phyloP scores from a whole-genome alignment of 1,139 yeast species.

The Hanseniaspora sp. region DNA sequence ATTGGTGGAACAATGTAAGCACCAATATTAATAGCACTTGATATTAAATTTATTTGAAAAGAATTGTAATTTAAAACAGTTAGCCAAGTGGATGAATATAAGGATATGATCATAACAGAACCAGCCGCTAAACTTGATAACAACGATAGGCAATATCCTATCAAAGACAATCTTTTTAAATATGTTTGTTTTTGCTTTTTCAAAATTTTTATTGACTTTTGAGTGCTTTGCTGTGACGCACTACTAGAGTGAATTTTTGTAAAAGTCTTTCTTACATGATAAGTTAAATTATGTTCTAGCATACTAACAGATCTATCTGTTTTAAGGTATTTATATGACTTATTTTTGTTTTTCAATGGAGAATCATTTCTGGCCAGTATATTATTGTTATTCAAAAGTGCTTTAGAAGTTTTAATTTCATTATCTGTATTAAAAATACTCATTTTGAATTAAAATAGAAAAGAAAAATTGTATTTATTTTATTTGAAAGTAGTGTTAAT shows the following conservation, averaged over 20 bases:
- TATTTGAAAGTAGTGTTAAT: no score
- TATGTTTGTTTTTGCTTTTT: slow-evolving; percentile 3
- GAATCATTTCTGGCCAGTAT: neutral
- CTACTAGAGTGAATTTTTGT: neutral
- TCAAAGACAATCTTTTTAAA: slow-evolving; percentile 11
- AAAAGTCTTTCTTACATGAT: slow-evolving; percentile 13
- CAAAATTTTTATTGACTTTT: neutral
- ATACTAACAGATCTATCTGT: slow-evolving; percentile 11
- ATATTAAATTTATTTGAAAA: slow-evolving; percentile 63
- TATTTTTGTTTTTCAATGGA: neutral
- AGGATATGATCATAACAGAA: slow-evolving; percentile 66
- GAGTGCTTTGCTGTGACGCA: neutral
- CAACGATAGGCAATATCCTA: slow-evolving; percentile 34
- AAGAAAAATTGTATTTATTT: no score
- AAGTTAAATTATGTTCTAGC: slow-evolving; percentile 13
- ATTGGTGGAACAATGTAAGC: slow-evolving; percentile 77
- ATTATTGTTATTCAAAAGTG: neutral
- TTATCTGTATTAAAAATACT: no score
- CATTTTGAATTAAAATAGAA: no score
- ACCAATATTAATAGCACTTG: slow-evolving; percentile 67
- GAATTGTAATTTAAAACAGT: slow-evolving; percentile 48
- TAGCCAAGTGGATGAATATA: slow-evolving; percentile 65
- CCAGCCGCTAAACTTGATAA: slow-evolving; percentile 66
- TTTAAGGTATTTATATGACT: neutral
- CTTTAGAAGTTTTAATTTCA: no score